These are phyloP conservation scores for Scleroderma citrinum DNA, from an alignment of 768 basidiomycete species.

Conservation along the genomic window DNA sequence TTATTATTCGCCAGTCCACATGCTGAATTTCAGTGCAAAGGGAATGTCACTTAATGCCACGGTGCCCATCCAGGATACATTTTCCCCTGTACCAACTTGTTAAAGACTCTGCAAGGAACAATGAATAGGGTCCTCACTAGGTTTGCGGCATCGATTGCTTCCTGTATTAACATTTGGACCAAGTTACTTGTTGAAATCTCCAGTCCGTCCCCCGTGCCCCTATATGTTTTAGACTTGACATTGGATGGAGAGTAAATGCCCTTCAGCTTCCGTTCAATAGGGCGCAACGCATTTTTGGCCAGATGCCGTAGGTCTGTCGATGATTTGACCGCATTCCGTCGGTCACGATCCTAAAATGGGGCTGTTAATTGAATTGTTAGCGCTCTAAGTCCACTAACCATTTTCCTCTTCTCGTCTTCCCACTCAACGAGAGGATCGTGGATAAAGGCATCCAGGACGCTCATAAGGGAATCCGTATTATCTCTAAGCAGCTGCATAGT, in stretches of 20 bases:
- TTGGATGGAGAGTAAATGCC: conserved; percentile 55
- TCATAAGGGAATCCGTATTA: conserved; percentile 92
- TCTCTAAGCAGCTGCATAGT: conserved; percentile 81
- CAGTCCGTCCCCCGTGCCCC: conserved; percentile 28
- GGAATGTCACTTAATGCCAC: conserved; percentile 48
- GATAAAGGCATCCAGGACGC: conserved; percentile 91
- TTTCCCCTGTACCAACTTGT: conserved; percentile 45
- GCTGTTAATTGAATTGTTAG: not conserved
- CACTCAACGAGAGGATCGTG: conserved; percentile 97
- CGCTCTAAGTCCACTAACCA: conserved; percentile 32
- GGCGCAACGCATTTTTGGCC: conserved; percentile 70
- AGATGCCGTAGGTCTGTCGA: conserved; percentile 56
- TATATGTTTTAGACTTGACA: conserved; percentile 33
- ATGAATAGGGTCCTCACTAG: conserved; percentile 41
- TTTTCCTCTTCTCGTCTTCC: conserved; percentile 74
- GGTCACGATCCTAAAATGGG: conserved; percentile 39
- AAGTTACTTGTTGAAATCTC: conserved; percentile 74
- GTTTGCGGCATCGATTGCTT: conserved; percentile 71
- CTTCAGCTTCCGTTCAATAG: conserved; percentile 80
- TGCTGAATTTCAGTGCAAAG: not conserved
- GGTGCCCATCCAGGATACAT: conserved; percentile 93
- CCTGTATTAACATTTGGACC: conserved; percentile 87
- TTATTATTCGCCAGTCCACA: not conserved
- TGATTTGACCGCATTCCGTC: conserved; percentile 40
- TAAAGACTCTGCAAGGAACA: conserved; percentile 2